Evolutionary conservation across 768 basidiomycete species (phyloP).

Genomic region (Amanita molliuscula): DNA sequence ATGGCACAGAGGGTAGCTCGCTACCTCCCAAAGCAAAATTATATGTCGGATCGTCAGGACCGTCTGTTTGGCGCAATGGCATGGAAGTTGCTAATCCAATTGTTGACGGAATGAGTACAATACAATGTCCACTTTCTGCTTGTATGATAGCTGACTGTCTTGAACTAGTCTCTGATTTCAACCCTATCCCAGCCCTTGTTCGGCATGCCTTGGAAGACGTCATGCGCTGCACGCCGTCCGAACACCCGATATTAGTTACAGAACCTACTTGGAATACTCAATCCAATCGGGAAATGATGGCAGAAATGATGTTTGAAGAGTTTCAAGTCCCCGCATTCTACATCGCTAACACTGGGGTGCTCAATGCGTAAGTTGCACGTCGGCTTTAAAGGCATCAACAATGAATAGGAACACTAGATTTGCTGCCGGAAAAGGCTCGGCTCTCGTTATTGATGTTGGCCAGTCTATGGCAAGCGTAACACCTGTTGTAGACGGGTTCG

Average conservation of each 20-base stretch:
- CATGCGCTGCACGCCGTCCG: slow-evolving; percentile 66
- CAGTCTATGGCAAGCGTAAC: slow-evolving; percentile 84
- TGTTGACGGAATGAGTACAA: slow-evolving; percentile 74
- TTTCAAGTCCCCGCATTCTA: slow-evolving; percentile 94
- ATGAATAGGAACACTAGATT: slow-evolving; percentile 44
- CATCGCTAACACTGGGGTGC: slow-evolving; percentile 87
- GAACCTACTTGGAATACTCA: slow-evolving; percentile 96
- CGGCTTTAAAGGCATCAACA: neutral
- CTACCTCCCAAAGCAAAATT: slow-evolving; percentile 38
- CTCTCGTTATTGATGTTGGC: slow-evolving; percentile 90
- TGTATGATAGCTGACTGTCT: neutral
- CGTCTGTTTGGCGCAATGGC: slow-evolving; percentile 80
- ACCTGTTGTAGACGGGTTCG: slow-evolving; percentile 96
- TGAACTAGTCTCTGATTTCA: slow-evolving; percentile 61
- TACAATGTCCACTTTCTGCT: neutral
- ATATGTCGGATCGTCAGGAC: slow-evolving; percentile 81
- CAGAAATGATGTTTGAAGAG: slow-evolving; percentile 96
- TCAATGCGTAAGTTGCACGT: slow-evolving; percentile 65
- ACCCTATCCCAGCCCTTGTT: slow-evolving; percentile 59
- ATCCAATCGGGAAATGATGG: slow-evolving; percentile 89
- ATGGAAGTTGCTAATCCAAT: slow-evolving; percentile 86
- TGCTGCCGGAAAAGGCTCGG: slow-evolving; percentile 95
- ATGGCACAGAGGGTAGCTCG: slow-evolving; percentile 27
- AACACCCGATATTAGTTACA: slow-evolving; percentile 89
- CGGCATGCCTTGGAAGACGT: slow-evolving; percentile 67